phyloP scores from a whole-genome alignment of 2,329 filamentous ascomycete species.

The Alternaria infectoria region DNA sequence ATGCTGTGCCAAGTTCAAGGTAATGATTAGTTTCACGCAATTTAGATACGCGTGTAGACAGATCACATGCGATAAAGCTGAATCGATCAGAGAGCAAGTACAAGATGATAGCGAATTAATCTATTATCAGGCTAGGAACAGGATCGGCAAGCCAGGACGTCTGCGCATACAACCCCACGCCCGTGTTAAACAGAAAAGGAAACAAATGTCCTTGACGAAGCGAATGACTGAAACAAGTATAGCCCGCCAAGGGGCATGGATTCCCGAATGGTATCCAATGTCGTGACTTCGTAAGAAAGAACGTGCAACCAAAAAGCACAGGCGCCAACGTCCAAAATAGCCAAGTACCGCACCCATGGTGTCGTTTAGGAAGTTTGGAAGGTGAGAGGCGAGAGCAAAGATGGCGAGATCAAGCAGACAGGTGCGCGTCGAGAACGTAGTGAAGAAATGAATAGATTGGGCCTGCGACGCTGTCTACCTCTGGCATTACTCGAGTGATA shows the following conservation, averaged over 20 bases:
- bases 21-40: slow-evolving; percentile 1
- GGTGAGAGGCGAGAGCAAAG: slow-evolving; percentile 12
- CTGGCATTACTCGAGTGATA: slow-evolving; percentile 42
- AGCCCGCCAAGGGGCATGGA: slow-evolving; percentile 27
- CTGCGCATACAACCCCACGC: slow-evolving; percentile 4
- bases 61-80: not conserved
- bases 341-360: not conserved
- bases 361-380: slow-evolving; percentile 11
- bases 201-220: slow-evolving; percentile 6
- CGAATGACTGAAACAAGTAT: slow-evolving; percentile 24
- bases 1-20: not conserved
- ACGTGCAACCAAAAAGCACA: slow-evolving; percentile 24
- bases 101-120: slow-evolving; percentile 1
- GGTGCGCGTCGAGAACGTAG: slow-evolving; percentile 34
- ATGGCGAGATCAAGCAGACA: slow-evolving; percentile 27
- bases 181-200: not conserved
- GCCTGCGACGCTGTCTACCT: slow-evolving; percentile 48
- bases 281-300: slow-evolving; percentile 43
- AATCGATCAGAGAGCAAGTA: not conserved
- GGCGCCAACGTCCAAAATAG: slow-evolving; percentile 6
- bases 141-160: slow-evolving; percentile 12
- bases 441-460: slow-evolving; percentile 42
- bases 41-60: not conserved
- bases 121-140: slow-evolving; percentile 3
- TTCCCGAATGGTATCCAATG: slow-evolving; percentile 40